A percentile compares a stretch with the other conserved stretches of the same genome.
These are phyloP conservation scores for Botrytis paeoniae DNA, from an alignment of 2,329 filamentous ascomycete species.

Conservation along the genomic window DNA sequence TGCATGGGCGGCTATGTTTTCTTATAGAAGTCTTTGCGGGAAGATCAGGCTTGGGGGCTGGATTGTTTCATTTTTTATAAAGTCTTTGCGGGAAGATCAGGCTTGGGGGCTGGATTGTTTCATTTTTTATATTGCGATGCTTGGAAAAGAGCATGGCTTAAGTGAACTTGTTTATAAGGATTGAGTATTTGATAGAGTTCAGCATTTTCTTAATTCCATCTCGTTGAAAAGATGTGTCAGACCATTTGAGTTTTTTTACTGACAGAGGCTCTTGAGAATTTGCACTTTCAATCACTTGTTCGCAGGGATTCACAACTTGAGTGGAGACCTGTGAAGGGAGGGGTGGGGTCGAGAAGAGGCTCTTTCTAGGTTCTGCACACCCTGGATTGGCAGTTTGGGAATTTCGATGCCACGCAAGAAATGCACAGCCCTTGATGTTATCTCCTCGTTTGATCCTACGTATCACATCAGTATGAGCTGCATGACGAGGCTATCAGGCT, in stretches of 20 bases:
- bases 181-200: neutral
- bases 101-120: neutral
- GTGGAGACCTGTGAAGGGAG: neutral
- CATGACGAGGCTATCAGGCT: neutral
- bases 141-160: no score
- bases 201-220: neutral
- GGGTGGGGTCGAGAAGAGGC: neutral
- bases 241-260: neutral
- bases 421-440: neutral
- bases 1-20: neutral
- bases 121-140: neutral
- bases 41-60: no score
- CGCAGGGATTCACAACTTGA: neutral
- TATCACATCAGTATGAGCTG: neutral
- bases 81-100: neutral
- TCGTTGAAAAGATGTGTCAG: neutral
- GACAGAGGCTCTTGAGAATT: neutral
- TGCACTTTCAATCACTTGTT: neutral
- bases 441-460: conserved; percentile 3
- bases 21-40: neutral
- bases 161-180: neutral
- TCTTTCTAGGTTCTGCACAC: neutral
- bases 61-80: neutral
- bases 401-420: neutral
- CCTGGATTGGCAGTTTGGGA: neutral